phyloP scores from a whole-genome alignment of 2,329 filamentous ascomycete genomes.

The Arthrobotrys sphaeroides region DNA sequence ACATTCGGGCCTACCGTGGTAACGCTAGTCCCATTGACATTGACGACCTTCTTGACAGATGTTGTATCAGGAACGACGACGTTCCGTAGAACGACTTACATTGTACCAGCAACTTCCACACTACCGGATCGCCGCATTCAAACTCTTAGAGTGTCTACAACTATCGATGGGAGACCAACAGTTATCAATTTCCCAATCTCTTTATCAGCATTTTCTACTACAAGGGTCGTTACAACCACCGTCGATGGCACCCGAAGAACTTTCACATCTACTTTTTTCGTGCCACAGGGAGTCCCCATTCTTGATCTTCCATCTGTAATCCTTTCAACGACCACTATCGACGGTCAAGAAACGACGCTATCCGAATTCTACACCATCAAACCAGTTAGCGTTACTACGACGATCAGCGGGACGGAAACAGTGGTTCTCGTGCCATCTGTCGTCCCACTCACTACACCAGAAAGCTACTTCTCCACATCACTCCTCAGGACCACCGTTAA shows the following conservation, averaged over 20 bases:
- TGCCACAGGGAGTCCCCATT: conserved; percentile 30
- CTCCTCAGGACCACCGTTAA: conserved; percentile 33
- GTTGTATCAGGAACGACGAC: conserved; percentile 21
- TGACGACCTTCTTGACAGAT: conserved; percentile 35
- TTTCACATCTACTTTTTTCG: conserved; percentile 37
- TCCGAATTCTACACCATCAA: conserved; percentile 49
- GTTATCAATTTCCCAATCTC: conserved; percentile 46
- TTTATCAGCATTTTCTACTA: conserved; percentile 30
- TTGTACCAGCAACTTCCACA: conserved; percentile 36
- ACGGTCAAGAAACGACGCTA: conserved; percentile 18
- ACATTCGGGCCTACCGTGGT: conserved; percentile 35
- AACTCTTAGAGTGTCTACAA: conserved; percentile 30
- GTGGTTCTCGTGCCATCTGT: conserved; percentile 26
- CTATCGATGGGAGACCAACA: conserved; percentile 24
- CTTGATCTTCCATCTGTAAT: conserved; percentile 42
- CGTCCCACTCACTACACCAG: conserved; percentile 39
- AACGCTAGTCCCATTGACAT: conserved; percentile 28
- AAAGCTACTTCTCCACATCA: conserved; percentile 30
- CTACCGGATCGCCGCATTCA: conserved; percentile 31
- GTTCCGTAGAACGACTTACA: conserved; percentile 22
- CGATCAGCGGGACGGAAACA: conserved; percentile 28
- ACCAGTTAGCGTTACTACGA: conserved; percentile 38
- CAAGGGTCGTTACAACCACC: conserved; percentile 19
- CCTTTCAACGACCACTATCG: conserved; percentile 25
- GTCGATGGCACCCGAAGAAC: conserved; percentile 21